Percentiles rank a stretch among this genome's conserved stretches.
These are phyloP conservation scores for Lipomyces mesembrius DNA, from an alignment of 805 yeast genomes.

Conservation along the genomic window DNA sequence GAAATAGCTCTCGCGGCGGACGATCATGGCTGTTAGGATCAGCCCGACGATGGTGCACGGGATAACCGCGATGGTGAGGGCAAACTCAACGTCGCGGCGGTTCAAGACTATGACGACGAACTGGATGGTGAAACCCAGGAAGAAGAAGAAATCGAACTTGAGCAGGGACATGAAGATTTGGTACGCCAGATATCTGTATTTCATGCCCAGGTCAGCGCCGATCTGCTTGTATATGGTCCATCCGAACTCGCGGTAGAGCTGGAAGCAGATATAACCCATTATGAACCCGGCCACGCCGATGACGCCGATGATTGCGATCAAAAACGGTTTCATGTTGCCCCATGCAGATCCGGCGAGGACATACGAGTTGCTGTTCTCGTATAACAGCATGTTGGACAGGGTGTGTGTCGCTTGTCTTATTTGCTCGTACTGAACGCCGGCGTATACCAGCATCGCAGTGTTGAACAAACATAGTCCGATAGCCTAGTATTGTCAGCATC, in stretches of 20 bases:
- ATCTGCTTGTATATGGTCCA: slow-evolving; percentile 56
- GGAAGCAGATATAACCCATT: slow-evolving; percentile 45
- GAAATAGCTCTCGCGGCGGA: slow-evolving; percentile 46
- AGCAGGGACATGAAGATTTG: slow-evolving; percentile 51
- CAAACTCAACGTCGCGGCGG: slow-evolving; percentile 52
- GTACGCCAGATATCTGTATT: slow-evolving; percentile 47
- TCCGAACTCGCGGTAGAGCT: slow-evolving; percentile 50
- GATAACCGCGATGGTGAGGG: slow-evolving; percentile 52
- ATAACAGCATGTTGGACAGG: slow-evolving; percentile 27
- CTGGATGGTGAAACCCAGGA: slow-evolving; percentile 57
- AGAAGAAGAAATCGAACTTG: slow-evolving; percentile 54
- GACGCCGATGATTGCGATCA: slow-evolving; percentile 53
- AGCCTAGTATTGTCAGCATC: slow-evolving; percentile 9
- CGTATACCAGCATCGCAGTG: slow-evolving; percentile 52
- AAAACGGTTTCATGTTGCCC: slow-evolving; percentile 45
- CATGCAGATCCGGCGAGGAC: slow-evolving; percentile 31
- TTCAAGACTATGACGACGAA: slow-evolving; percentile 53
- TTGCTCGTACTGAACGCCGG: slow-evolving; percentile 55
- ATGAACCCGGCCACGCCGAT: slow-evolving; percentile 48
- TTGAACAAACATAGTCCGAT: slow-evolving; percentile 50
- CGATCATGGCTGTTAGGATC: slow-evolving; percentile 48
- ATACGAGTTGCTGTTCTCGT: slow-evolving; percentile 24
- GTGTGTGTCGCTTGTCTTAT: slow-evolving; percentile 42
- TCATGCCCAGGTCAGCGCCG: slow-evolving; percentile 53
- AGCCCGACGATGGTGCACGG: slow-evolving; percentile 52